A percentile compares a stretch with the other conserved stretches of the same genome.
phyloP scores from a whole-genome alignment of 768 basidiomycete species.

The Pleurotus ostreatus region DNA sequence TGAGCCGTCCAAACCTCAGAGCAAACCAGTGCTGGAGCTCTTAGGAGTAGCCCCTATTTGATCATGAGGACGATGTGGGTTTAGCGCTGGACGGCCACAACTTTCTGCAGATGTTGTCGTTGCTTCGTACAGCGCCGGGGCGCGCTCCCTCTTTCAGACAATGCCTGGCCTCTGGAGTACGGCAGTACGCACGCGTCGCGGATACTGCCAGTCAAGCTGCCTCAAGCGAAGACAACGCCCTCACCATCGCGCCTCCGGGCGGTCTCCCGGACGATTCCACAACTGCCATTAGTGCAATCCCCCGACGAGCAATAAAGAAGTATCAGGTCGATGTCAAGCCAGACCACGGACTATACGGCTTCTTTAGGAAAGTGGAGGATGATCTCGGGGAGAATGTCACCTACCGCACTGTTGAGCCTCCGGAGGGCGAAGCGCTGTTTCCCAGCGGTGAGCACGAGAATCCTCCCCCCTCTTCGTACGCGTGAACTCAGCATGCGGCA shows the following conservation, averaged over 20 bases:
- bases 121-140: slow-evolving; percentile 6
- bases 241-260: neutral
- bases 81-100: neutral
- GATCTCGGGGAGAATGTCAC: slow-evolving; percentile 41
- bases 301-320: neutral
- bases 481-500: slow-evolving; percentile 1
- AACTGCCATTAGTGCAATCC: slow-evolving; percentile 8
- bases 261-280: neutral
- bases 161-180: neutral
- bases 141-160: slow-evolving; percentile 5
- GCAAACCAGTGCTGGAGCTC: neutral
- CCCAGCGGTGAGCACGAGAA: slow-evolving; percentile 21
- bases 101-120: slow-evolving; percentile 9
- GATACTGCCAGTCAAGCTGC: neutral
- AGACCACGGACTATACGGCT: slow-evolving; percentile 74
- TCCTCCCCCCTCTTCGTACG: neutral
- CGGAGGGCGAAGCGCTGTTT: slow-evolving; percentile 21
- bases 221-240: neutral
- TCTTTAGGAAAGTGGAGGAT: slow-evolving; percentile 60
- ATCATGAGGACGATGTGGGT: neutral
- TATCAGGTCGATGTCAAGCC: slow-evolving; percentile 35
- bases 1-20: too few relatives aligned
- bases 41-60: neutral
- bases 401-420: slow-evolving; percentile 46
- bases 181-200: slow-evolving; percentile 5